Evolutionary conservation across 441 rosid species (phyloP), one percentile per base, ranked within the genome.

Genomic region (Populus hybrid): DNA sequence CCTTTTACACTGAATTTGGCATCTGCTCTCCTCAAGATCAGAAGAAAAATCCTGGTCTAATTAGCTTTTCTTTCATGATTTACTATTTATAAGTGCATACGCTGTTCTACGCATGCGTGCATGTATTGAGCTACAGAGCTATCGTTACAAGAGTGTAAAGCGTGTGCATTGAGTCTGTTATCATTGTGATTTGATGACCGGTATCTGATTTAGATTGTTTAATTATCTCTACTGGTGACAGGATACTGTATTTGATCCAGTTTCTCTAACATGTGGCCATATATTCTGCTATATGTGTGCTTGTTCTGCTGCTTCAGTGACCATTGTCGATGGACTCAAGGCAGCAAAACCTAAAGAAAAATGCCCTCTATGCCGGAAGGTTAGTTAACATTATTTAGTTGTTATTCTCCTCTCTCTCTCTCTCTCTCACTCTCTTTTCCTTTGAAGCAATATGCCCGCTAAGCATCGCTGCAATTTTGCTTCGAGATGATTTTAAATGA

Each of bases 251-350:
- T 94, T 95, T 76, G 98, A 95, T 87, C 90, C 98, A 35, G 93
- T 95, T 76, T 86, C 97, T 75, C 86, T 95, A 65, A 81, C 90
- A 11, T 95, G 98, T n/a, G 97, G 97, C 81, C 97, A 94, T 82
- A 94, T 93, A 82, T 95, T 90, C 86, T 92, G 97, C 91, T 87
- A 89, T 80, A 85, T 90, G 82, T 94, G 99, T 79, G 94, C 99
- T 83, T 94, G 93, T 86, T 90, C 95, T 74, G 93, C 98, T 86
- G 97, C 98, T 74, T 90, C 95, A 5, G 90, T 95, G 72, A 90
- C 78, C 26, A 85, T 90, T 71, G 87, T 95, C 34, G 95, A 92
- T 83, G 95, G 95, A 75, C 86, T 94, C 35, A 87, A 90, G 80
- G 83, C 89, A 0, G 92, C 91, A 12, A 86, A 89, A 12, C 86